Evolutionary conservation across 768 basidiomycete species (phyloP).

Genomic region (Mycena galericulata): DNA sequence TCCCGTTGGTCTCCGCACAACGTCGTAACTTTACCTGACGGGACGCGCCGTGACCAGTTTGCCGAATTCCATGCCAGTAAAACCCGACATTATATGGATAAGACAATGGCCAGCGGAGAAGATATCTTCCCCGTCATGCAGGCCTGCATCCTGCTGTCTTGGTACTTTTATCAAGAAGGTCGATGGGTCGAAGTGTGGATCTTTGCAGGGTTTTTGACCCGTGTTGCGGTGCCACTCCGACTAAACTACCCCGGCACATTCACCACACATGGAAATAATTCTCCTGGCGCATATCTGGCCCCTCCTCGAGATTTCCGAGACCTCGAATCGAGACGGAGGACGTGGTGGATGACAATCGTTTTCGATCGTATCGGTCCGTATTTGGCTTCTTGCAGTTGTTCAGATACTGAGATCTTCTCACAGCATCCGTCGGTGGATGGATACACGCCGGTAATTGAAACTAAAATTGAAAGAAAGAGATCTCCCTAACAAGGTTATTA

Average conservation of each 20-base stretch:
- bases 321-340: slow-evolving; percentile 81
- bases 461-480: not conserved
- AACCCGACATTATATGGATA: slow-evolving; percentile 89
- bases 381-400: slow-evolving; percentile 34
- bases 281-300: slow-evolving; percentile 84
- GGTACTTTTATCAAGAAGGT: slow-evolving; percentile 94
- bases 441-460: slow-evolving; percentile 63
- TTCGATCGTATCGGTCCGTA: slow-evolving; percentile 78
- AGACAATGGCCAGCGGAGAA: slow-evolving; percentile 89
- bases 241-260: slow-evolving; percentile 90
- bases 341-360: slow-evolving; percentile 93
- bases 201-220: slow-evolving; percentile 86
- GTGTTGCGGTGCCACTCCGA: slow-evolving; percentile 84
- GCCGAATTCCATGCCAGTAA: slow-evolving; percentile 90
- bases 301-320: slow-evolving; percentile 83
- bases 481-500: slow-evolving; percentile 1
- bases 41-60: slow-evolving; percentile 84
- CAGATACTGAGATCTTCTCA: not conserved
- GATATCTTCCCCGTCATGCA: slow-evolving; percentile 91
- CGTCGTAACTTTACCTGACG: slow-evolving; percentile 75
- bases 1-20: slow-evolving; percentile 86
- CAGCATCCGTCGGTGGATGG: slow-evolving; percentile 84
- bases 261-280: slow-evolving; percentile 71
- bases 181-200: slow-evolving; percentile 94
- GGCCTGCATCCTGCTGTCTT: slow-evolving; percentile 86